Evolutionary conservation across 2,329 filamentous ascomycete species (phyloP).

Genomic region (Hysterium pulicare): DNA sequence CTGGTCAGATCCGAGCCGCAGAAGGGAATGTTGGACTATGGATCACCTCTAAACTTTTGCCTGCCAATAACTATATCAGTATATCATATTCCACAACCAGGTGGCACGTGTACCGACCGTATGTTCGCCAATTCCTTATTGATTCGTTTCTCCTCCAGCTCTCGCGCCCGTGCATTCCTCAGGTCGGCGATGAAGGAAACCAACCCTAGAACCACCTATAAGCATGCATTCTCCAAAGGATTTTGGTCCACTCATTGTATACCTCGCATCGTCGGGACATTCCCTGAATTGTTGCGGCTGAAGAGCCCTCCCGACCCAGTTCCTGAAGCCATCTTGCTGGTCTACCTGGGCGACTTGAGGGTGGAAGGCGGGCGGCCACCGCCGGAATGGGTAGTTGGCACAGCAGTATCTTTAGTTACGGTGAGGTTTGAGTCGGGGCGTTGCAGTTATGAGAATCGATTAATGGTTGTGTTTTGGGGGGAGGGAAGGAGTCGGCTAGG

Average conservation of each 20-base stretch:
- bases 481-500: constrained; percentile 16
- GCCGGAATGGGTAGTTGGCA: constrained; percentile 26
- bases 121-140: constrained; percentile 99
- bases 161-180: constrained; percentile 87
- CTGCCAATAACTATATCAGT: constrained; percentile 41
- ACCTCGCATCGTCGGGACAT: constrained; percentile 42
- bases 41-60: constrained; percentile 85
- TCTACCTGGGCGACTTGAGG: constrained; percentile 19
- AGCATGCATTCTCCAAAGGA: background rate
- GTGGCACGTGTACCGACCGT: constrained; percentile 50
- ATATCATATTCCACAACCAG: constrained; percentile 7
- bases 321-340: constrained; percentile 37
- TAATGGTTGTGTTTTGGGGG: constrained; percentile 11
- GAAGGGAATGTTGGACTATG: background rate
- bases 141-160: constrained; percentile 97
- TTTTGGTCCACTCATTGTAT: constrained; percentile 5
- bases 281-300: constrained; percentile 40
- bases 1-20: constrained; percentile 12
- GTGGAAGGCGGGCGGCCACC: constrained; percentile 30
- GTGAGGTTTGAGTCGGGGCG: constrained; percentile 6
- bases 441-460: constrained; percentile 17
- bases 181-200: constrained; percentile 98
- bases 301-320: constrained; percentile 38
- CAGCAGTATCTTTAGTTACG: constrained; percentile 13
- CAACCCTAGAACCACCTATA: constrained; percentile 54